Percentiles rank a stretch among this genome's conserved stretches.
Conservation (phyloP, 2,329 filamentous ascomycete genomes). For the Fusarium begoniae region DNA sequence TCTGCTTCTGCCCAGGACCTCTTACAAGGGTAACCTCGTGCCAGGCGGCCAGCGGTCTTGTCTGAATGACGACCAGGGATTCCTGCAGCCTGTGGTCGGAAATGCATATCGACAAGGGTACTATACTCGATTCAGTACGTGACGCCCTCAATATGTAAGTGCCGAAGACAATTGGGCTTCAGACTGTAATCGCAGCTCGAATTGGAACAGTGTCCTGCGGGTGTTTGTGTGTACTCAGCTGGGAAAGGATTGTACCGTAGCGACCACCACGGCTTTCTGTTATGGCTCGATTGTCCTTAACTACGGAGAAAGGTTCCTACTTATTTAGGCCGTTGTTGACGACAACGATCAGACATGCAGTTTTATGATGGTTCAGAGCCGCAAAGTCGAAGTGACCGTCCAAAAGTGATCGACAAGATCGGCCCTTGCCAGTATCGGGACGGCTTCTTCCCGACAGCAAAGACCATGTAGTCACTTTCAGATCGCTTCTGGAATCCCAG, state of each 20-base stretch:
- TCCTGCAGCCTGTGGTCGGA: neutral
- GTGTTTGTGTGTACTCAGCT: conserved; percentile 21
- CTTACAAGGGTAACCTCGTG: neutral
- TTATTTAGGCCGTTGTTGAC: conserved; percentile 3
- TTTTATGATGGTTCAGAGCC: conserved; percentile 34
- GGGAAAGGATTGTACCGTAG: conserved; percentile 6
- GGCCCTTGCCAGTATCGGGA: conserved; percentile 39
- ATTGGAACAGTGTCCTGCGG: conserved; percentile 23
- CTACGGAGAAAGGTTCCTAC: neutral
- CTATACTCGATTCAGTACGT: conserved; percentile 8
- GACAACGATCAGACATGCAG: conserved; percentile 1
- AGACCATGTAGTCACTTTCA: conserved; percentile 20
- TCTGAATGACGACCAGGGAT: neutral
- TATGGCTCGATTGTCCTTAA: conserved; percentile 1
- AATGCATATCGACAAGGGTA: conserved; percentile 13
- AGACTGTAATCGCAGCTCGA: conserved; percentile 23
- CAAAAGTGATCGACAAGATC: conserved; percentile 42
- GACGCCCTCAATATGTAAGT: conserved; percentile 30
- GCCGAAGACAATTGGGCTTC: conserved; percentile 10
- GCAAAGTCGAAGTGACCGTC: conserved; percentile 19
- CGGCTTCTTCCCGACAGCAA: conserved; percentile 29
- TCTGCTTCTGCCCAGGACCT: neutral
- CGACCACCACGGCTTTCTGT: conserved; percentile 14
- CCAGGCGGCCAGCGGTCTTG: neutral
- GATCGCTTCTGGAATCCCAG: conserved; percentile 20